phyloP scores from a whole-genome alignment of 441 rosid species.

The Eugenia klotzschiana region DNA sequence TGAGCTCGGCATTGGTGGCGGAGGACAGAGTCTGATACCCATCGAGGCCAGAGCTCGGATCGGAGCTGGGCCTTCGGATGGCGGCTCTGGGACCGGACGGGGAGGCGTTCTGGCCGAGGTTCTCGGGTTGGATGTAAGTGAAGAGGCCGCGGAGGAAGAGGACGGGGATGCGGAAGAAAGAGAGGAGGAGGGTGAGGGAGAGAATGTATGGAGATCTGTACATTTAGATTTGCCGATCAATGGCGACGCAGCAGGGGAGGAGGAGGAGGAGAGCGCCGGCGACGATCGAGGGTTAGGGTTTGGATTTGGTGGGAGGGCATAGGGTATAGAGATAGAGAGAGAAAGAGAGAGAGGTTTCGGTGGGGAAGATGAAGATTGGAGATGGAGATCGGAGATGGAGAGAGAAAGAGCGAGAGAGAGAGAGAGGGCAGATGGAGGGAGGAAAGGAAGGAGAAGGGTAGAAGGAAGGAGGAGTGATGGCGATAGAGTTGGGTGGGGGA shows the following conservation, averaged over 20 bases:
- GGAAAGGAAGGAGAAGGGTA: background rate
- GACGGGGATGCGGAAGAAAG: conserved; percentile 43
- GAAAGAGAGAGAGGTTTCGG: background rate
- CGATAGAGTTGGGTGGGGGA: background rate
- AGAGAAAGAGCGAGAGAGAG: background rate
- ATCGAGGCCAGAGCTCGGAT: conserved; percentile 16
- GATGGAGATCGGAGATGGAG: background rate
- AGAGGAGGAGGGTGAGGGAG: conserved; percentile 28
- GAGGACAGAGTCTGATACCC: conserved; percentile 22
- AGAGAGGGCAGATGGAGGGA: background rate
- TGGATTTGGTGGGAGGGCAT: background rate
- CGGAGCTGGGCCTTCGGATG: conserved; percentile 43
- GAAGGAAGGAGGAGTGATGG: background rate
- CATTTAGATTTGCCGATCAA: background rate
- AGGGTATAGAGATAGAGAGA: background rate
- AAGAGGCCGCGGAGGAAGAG: conserved; percentile 57
- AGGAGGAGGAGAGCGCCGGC: background rate
- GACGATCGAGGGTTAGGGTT: background rate
- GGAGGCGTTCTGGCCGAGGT: conserved; percentile 19
- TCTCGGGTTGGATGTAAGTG: conserved; percentile 79
- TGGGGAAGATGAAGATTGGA: background rate
- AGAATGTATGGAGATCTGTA: conserved; percentile 6
- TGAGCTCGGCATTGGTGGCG: conserved; percentile 21
- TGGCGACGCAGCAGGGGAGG: background rate
- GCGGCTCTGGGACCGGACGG: conserved; percentile 41